Conservation (phyloP, 139 green algal species). For the Dunaliella primolecta region DNA sequence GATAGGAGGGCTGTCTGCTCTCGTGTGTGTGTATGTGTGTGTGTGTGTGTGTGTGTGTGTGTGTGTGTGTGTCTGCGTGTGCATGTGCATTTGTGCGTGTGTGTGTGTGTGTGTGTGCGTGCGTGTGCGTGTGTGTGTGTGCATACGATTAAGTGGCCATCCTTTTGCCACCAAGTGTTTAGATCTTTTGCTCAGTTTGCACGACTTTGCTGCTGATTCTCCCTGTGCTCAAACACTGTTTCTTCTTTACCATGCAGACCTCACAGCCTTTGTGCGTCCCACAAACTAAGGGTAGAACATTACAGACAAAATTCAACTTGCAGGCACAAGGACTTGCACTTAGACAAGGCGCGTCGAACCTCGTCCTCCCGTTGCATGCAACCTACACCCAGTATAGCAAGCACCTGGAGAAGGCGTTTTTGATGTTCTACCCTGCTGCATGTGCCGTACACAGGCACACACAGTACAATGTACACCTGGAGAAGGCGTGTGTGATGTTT, state of each 20-base stretch:
- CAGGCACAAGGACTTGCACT: too few species aligned
- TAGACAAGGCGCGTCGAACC: too few species aligned
- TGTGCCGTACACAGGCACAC: background rate
- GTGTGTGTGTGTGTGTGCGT: background rate
- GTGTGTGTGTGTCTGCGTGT: background rate
- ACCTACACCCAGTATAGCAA: background rate
- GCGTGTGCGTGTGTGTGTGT: background rate
- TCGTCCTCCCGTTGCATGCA: too few species aligned
- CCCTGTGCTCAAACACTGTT: too few species aligned
- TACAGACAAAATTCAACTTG: too few species aligned
- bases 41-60: background rate
- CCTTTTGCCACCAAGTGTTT: background rate
- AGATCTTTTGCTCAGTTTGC: too few species aligned
- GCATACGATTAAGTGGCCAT: background rate
- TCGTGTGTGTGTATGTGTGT: background rate
- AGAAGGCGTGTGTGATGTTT: constrained; percentile 91
- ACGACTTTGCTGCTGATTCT: background rate
- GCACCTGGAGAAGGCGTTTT: background rate
- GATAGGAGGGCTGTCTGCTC: background rate
- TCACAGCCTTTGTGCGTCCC: too few species aligned
- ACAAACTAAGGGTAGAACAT: too few species aligned
- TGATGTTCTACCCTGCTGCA: background rate
- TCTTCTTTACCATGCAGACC: too few species aligned
- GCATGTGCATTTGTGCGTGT: background rate
- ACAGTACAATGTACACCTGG: constrained; percentile 85